Percentiles rank a stretch among this genome's conserved stretches.
Conservation (phyloP, 2,329 filamentous ascomycete genomes). For the Hymenoscyphus infarciens region DNA sequence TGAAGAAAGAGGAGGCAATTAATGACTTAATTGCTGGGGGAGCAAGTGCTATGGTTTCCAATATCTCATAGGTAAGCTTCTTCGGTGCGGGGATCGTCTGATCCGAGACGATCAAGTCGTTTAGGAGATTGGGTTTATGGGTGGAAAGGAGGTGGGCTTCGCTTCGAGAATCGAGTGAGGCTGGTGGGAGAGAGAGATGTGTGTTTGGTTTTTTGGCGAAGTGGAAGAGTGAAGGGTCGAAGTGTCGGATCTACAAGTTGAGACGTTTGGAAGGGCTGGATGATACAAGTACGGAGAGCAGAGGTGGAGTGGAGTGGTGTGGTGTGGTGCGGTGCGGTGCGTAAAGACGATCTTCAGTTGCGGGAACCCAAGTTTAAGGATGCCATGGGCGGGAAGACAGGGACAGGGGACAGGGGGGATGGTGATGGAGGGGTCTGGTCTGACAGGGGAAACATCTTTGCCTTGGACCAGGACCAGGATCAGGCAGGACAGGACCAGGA, state of each 20-base stretch:
- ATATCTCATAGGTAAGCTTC: slow-evolving; percentile 7
- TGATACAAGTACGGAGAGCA: slow-evolving; percentile 19
- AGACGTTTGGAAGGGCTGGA: slow-evolving; percentile 29
- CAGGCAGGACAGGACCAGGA: too few relatives aligned
- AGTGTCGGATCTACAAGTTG: slow-evolving; percentile 29
- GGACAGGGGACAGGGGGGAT: background rate
- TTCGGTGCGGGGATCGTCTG: slow-evolving; percentile 21
- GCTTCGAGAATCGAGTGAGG: too few relatives aligned
- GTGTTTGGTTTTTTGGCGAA: slow-evolving; percentile 11
- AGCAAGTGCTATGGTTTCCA: slow-evolving; percentile 3
- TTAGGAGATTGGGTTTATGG: background rate
- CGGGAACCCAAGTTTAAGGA: slow-evolving; percentile 33
- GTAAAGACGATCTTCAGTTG: slow-evolving; percentile 21
- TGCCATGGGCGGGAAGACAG: slow-evolving; percentile 18
- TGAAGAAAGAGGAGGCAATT: background rate
- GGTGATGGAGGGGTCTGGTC: background rate
- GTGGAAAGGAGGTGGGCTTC: background rate
- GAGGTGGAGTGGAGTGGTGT: too few relatives aligned
- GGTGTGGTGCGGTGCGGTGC: slow-evolving; percentile 6
- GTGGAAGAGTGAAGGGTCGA: background rate
- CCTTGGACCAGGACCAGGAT: too few relatives aligned
- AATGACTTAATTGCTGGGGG: background rate
- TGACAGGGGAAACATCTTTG: background rate
- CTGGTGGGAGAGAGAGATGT: background rate
- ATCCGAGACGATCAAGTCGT: slow-evolving; percentile 22